These are phyloP conservation scores for Dactylella cylindrospora DNA, from an alignment of 2,329 filamentous ascomycete species.

Conservation along the genomic window DNA sequence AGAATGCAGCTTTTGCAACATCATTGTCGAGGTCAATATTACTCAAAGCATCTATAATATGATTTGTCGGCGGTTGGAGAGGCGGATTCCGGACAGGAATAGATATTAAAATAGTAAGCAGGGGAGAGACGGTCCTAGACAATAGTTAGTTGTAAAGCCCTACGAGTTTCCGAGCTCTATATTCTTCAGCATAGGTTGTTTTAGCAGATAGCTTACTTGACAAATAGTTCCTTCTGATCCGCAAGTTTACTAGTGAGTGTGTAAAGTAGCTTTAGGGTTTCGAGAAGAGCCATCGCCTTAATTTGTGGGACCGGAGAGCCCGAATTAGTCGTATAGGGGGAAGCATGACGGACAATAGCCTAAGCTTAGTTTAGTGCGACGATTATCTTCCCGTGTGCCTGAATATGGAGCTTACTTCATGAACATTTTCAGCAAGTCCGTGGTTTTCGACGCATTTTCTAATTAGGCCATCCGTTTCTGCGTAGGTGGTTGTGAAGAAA, in stretches of 20 bases:
- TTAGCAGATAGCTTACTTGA: constrained; percentile 6
- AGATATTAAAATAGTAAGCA: constrained; percentile 69
- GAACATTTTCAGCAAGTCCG: constrained; percentile 67
- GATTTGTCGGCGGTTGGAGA: constrained; percentile 70
- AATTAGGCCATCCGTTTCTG: constrained; percentile 64
- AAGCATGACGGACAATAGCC: constrained; percentile 67
- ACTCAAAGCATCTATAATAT: constrained; percentile 76
- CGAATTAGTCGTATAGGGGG: constrained; percentile 54
- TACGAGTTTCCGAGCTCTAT: not conserved
- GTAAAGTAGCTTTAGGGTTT: constrained; percentile 85
- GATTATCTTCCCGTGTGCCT: constrained; percentile 16
- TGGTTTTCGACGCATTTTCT: constrained; percentile 66
- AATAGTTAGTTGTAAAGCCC: not conserved
- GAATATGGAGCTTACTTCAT: constrained; percentile 52
- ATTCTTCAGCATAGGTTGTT: not conserved
- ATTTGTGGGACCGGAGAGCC: constrained; percentile 56
- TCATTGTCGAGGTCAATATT: constrained; percentile 67
- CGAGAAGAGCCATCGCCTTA: constrained; percentile 75
- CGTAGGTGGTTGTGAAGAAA: constrained; percentile 77
- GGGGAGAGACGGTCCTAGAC: constrained; percentile 61
- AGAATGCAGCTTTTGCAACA: constrained; percentile 60
- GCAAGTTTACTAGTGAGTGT: constrained; percentile 64
- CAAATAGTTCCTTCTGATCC: constrained; percentile 17
- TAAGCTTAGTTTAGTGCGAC: constrained; percentile 4
- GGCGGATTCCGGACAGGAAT: constrained; percentile 64